Evolutionary conservation across 2,329 filamentous ascomycete species (phyloP).

Genomic region (Knoxdaviesia capensis): DNA sequence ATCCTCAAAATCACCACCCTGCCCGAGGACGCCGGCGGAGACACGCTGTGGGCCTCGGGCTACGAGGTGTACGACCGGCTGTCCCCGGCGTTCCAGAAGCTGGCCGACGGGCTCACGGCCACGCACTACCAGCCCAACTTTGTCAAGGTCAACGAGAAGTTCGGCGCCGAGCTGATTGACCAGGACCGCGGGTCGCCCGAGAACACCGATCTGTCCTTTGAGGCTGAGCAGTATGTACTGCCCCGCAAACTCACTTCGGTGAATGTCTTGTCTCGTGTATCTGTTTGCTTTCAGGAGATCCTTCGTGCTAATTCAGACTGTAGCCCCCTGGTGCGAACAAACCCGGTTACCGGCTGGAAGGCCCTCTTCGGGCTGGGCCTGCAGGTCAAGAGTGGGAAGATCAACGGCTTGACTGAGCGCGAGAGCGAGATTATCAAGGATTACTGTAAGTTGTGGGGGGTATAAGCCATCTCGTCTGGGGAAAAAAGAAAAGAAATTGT

Average conservation of each 20-base stretch:
- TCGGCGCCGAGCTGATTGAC: conserved; percentile 7
- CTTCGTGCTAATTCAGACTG: too few species aligned
- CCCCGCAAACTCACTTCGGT: conserved; percentile 25
- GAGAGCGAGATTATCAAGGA: conserved; percentile 30
- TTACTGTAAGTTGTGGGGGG: conserved; percentile 10
- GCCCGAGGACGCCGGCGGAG: conserved; percentile 30
- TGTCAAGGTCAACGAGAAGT: conserved; percentile 6
- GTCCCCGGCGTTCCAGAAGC: conserved; percentile 25
- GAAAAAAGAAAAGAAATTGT: too few species aligned
- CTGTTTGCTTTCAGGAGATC: too few species aligned
- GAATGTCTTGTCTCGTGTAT: conserved; percentile 7
- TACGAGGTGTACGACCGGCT: conserved; percentile 40
- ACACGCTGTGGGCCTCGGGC: conserved; percentile 42
- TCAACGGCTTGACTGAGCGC: conserved; percentile 31
- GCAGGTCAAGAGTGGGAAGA: conserved; percentile 24
- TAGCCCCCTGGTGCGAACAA: too few species aligned
- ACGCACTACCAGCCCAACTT: conserved; percentile 21
- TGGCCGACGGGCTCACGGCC: conserved; percentile 30
- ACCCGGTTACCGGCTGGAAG: conserved; percentile 34
- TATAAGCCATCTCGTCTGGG: too few species aligned
- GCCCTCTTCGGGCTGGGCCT: conserved; percentile 17
- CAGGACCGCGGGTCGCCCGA: conserved; percentile 30
- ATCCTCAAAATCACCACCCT: conserved; percentile 34
- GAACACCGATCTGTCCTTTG: conserved; percentile 31
- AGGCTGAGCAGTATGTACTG: conserved; percentile 29